A percentile compares a stretch with the other conserved stretches of the same genome.
These are phyloP conservation scores for Vanrija pseudolonga DNA, from an alignment of 1,284 basidiomycete species.

Conservation along the genomic window DNA sequence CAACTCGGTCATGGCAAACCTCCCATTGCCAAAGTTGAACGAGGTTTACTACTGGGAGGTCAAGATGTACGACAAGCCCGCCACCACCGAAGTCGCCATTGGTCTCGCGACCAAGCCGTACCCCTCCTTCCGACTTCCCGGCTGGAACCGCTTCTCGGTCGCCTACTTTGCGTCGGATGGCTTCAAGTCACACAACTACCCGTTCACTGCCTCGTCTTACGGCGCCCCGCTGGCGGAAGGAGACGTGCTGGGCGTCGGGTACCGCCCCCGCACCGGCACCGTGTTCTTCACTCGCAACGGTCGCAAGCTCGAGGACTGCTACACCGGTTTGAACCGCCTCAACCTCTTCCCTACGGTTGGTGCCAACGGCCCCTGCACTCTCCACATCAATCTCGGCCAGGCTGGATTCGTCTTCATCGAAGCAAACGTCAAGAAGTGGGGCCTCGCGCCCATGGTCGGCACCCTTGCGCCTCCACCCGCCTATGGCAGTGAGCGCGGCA, in stretches of 20 bases:
- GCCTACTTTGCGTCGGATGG: constrained; percentile 90
- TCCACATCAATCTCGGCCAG: constrained; percentile 93
- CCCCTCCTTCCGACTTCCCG: constrained; percentile 86
- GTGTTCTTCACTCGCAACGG: constrained; percentile 97
- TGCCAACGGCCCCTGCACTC: constrained; percentile 86
- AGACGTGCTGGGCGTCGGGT: constrained; percentile 88
- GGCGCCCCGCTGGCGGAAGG: constrained; percentile 85
- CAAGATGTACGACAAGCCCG: constrained; percentile 92
- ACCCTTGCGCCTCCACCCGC: constrained; percentile 93
- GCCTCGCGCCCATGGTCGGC: constrained; percentile 87
- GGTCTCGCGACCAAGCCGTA: constrained; percentile 93
- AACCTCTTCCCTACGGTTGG: constrained; percentile 94
- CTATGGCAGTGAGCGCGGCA: constrained; percentile 89
- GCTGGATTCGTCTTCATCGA: constrained; percentile 96
- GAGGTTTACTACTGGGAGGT: constrained; percentile 98
- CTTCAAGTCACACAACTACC: constrained; percentile 96
- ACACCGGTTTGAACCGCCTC: constrained; percentile 76
- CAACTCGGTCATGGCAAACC: constrained; percentile 88
- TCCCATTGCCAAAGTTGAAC: constrained; percentile 89
- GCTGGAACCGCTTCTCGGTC: constrained; percentile 83
- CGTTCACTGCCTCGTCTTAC: constrained; percentile 83
- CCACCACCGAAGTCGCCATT: constrained; percentile 74
- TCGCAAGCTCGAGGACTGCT: constrained; percentile 90
- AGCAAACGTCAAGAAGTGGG: constrained; percentile 98
- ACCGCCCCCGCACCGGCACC: constrained; percentile 87